phyloP scores from a whole-genome alignment of 805 yeast species.

The Wickerhamiella spandovensis region DNA sequence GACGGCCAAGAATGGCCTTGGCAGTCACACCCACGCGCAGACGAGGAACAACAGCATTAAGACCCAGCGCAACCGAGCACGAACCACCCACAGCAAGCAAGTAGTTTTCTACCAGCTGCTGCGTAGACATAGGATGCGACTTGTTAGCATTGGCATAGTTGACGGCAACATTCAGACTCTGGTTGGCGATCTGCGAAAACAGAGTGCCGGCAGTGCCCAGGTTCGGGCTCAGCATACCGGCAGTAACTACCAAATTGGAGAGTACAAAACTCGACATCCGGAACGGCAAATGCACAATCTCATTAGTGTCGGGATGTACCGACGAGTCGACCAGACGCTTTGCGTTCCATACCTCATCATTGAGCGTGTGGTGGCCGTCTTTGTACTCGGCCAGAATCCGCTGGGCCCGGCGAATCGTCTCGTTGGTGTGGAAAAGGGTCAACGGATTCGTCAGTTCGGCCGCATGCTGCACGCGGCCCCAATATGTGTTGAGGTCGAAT shows the following conservation, averaged over 20 bases:
- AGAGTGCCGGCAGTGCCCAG: constrained; percentile 80
- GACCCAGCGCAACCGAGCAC: constrained; percentile 89
- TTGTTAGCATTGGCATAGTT: constrained; percentile 94
- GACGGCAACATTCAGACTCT: constrained; percentile 90
- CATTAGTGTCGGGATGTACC: constrained; percentile 93
- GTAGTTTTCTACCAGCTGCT: constrained; percentile 68
- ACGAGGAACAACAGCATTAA: constrained; percentile 82
- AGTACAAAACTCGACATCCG: constrained; percentile 95
- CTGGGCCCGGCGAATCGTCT: constrained; percentile 53
- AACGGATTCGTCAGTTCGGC: constrained; percentile 84
- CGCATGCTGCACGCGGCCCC: constrained; percentile 93
- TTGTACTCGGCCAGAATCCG: constrained; percentile 55
- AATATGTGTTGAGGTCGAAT: constrained; percentile 68
- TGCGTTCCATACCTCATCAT: constrained; percentile 79
- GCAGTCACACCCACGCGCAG: constrained; percentile 63
- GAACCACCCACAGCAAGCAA: constrained; percentile 85
- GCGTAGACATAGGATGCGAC: constrained; percentile 74
- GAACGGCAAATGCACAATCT: constrained; percentile 82
- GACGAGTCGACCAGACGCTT: constrained; percentile 81
- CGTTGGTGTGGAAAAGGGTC: constrained; percentile 61
- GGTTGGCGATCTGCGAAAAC: constrained; percentile 98
- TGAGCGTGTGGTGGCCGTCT: constrained; percentile 55
- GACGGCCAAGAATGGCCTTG: constrained; percentile 58
- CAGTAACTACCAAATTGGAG: constrained; percentile 86
- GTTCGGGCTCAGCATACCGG: constrained; percentile 95